phyloP scores from a whole-genome alignment of 306 rosid species.

The Vicia sativa region DNA sequence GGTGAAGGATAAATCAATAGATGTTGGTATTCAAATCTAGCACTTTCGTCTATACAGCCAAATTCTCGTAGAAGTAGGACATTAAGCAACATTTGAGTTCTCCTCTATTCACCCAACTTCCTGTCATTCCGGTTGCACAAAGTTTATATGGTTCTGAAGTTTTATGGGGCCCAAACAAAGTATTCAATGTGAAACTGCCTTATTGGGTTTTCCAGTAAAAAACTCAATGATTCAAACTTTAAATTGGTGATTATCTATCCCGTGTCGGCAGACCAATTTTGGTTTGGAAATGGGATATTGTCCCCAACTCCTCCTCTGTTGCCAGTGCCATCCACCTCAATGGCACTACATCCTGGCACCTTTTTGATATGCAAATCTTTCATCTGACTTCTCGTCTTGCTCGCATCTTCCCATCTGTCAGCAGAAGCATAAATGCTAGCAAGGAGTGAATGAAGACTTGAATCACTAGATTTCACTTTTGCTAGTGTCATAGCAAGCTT shows the following conservation, averaged over 20 bases:
- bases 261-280: background rate
- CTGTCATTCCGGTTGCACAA: no score
- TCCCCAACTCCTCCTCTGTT: slow-evolving; percentile 4
- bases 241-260: slow-evolving; percentile 22
- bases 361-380: slow-evolving; percentile 58
- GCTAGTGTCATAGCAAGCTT: slow-evolving; percentile 54
- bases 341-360: slow-evolving; percentile 65
- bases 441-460: slow-evolving; percentile 65
- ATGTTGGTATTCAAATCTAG: no score
- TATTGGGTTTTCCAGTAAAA: slow-evolving; percentile 4
- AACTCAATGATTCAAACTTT: slow-evolving; percentile 7
- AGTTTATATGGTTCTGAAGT: slow-evolving; percentile 8
- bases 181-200: slow-evolving; percentile 18
- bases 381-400: slow-evolving; percentile 68
- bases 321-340: slow-evolving; percentile 52
- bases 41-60: no score
- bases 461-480: slow-evolving; percentile 54
- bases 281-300: slow-evolving; percentile 13
- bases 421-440: slow-evolving; percentile 73
- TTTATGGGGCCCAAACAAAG: background rate
- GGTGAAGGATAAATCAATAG: no score
- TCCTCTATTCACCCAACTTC: no score
- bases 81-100: no score
- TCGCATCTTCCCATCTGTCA: slow-evolving; percentile 76
- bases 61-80: no score